Evolutionary conservation across 2,329 filamentous ascomycete species (phyloP).

Genomic region (Rutstroemia sydowiana): DNA sequence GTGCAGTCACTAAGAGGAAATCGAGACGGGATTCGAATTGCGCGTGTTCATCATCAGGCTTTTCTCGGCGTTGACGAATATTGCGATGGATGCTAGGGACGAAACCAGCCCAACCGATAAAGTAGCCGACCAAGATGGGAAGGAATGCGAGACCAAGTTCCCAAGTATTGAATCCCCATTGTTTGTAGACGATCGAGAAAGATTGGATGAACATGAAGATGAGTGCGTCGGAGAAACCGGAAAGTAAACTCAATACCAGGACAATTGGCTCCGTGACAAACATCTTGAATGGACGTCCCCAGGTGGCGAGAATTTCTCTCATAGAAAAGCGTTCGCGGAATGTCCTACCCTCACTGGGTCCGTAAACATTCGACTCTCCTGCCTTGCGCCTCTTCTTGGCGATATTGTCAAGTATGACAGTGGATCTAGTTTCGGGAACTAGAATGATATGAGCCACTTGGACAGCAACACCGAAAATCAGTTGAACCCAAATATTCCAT

Average conservation of each 20-base stretch:
- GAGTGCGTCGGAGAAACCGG: slow-evolving; percentile 65
- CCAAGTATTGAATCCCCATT: slow-evolving; percentile 56
- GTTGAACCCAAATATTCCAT: slow-evolving; percentile 79
- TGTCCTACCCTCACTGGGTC: slow-evolving; percentile 63
- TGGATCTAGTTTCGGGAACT: slow-evolving; percentile 72
- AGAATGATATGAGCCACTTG: slow-evolving; percentile 59
- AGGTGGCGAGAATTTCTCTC: slow-evolving; percentile 48
- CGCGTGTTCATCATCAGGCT: slow-evolving; percentile 48
- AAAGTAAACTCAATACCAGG: slow-evolving; percentile 59
- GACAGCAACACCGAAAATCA: slow-evolving; percentile 67
- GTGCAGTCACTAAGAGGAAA: slow-evolving; percentile 55
- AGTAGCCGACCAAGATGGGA: slow-evolving; percentile 59
- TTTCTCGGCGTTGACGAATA: slow-evolving; percentile 41
- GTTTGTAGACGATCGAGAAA: slow-evolving; percentile 58
- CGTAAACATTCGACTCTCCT: slow-evolving; percentile 52
- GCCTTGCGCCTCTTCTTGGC: slow-evolving; percentile 65
- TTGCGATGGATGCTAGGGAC: slow-evolving; percentile 50
- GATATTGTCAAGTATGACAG: slow-evolving; percentile 70
- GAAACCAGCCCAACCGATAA: slow-evolving; percentile 53
- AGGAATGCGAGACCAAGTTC: slow-evolving; percentile 55
- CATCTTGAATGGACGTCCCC: slow-evolving; percentile 63
- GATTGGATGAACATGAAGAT: slow-evolving; percentile 75
- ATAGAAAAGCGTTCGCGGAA: slow-evolving; percentile 51
- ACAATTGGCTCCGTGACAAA: slow-evolving; percentile 71
- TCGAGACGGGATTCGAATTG: slow-evolving; percentile 64